Conservation (phyloP, 2,329 filamentous ascomycete species). For the Arthrobotrys conoides region DNA sequence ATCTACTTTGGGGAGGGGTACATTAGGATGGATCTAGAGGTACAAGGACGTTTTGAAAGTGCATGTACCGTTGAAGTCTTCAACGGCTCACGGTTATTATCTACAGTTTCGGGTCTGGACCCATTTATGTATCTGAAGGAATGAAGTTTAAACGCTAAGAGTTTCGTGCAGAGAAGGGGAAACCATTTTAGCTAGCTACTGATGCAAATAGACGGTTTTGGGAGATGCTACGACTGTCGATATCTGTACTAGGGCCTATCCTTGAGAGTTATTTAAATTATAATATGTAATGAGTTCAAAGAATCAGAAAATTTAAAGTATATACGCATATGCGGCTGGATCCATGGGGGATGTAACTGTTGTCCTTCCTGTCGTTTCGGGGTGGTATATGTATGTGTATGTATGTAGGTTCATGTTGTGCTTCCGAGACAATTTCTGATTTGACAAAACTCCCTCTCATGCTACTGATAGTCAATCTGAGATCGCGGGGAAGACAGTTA, state of each 20-base stretch:
- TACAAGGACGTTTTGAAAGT: slow-evolving; percentile 28
- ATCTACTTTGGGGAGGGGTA: slow-evolving; percentile 35
- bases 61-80: slow-evolving; percentile 38
- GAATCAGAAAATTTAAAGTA: slow-evolving; percentile 38
- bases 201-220: slow-evolving; percentile 35
- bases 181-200: slow-evolving; percentile 22
- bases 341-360: slow-evolving; percentile 26
- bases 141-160: slow-evolving; percentile 40
- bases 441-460: slow-evolving; percentile 29
- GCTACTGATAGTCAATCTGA: slow-evolving; percentile 24
- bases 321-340: slow-evolving; percentile 35
- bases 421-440: slow-evolving; percentile 32
- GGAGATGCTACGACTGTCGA: slow-evolving; percentile 8
- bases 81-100: slow-evolving; percentile 12
- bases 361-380: slow-evolving; percentile 36
- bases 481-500: slow-evolving; percentile 49
- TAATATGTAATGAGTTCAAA: slow-evolving; percentile 15
- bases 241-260: slow-evolving; percentile 16
- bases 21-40: slow-evolving; percentile 26
- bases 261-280: slow-evolving; percentile 30
- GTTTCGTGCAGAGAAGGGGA: slow-evolving; percentile 34
- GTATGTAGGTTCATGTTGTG: slow-evolving; percentile 31
- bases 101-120: slow-evolving; percentile 2
- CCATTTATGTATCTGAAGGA: slow-evolving; percentile 15
- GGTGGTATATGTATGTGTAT: slow-evolving; percentile 2